These are phyloP conservation scores for Salix caprea DNA, from an alignment of 345 rosid genomes.

Conservation along the genomic window DNA sequence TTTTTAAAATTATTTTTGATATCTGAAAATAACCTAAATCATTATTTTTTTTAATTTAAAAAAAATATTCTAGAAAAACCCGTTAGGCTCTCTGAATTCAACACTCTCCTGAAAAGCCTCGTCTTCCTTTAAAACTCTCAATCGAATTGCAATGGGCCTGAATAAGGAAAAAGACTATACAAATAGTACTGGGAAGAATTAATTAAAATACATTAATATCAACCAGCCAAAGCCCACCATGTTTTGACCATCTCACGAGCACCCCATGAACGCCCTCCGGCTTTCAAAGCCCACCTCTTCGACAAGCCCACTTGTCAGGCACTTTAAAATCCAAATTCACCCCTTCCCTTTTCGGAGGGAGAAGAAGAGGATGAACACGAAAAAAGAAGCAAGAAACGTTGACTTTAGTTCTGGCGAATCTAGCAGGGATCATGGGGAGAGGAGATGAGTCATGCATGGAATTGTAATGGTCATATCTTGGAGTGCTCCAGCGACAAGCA, in stretches of 20 bases:
- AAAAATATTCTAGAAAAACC: too few species aligned
- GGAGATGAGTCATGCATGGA: slow-evolving; percentile 19
- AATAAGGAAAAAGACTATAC: neutral
- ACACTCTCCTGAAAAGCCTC: neutral
- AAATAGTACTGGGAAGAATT: neutral
- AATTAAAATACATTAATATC: too few species aligned
- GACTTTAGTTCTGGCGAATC: slow-evolving; percentile 18
- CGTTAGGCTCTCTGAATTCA: neutral
- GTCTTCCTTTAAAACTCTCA: neutral
- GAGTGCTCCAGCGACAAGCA: slow-evolving; percentile 4
- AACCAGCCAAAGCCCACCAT: neutral
- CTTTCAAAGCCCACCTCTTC: neutral
- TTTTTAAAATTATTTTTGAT: too few species aligned
- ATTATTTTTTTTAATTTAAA: too few species aligned
- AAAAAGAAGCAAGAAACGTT: slow-evolving; percentile 6
- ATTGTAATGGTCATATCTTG: too few species aligned
- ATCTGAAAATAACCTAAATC: too few species aligned
- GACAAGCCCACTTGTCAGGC: neutral
- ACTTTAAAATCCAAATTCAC: neutral
- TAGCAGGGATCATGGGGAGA: slow-evolving; percentile 31
- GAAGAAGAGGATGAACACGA: too few species aligned
- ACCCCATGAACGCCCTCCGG: too few species aligned
- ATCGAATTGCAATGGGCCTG: neutral
- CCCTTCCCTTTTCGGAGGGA: too few species aligned
- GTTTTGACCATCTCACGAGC: too few species aligned